A percentile compares a stretch with the other conserved stretches of the same genome.
These are phyloP conservation scores for Fusarium circinatum DNA, from an alignment of 2,329 filamentous ascomycete genomes.

Conservation along the genomic window DNA sequence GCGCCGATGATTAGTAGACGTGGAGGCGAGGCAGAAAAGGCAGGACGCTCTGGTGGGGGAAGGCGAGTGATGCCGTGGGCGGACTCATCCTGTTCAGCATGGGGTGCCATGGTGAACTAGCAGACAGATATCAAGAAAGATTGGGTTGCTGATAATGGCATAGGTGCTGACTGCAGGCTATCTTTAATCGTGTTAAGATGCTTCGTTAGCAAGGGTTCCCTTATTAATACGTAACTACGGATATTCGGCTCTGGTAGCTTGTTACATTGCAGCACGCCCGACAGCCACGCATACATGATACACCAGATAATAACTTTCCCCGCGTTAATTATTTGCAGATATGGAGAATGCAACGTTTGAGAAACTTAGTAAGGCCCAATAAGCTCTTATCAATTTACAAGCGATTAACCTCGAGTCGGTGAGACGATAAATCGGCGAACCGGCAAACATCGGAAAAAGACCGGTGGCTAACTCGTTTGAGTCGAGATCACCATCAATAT, in stretches of 20 bases:
- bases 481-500: neutral
- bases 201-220: neutral
- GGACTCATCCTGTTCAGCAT: neutral
- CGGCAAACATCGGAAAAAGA: neutral
- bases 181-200: neutral
- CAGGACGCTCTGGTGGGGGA: neutral
- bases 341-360: neutral
- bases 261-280: neutral
- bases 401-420: neutral
- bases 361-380: neutral
- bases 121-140: neutral
- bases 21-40: neutral
- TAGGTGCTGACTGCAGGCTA: neutral
- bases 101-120: neutral
- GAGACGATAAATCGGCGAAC: neutral
- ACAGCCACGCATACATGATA: neutral
- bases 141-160: neutral
- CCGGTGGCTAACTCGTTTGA: neutral
- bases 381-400: neutral
- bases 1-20: neutral
- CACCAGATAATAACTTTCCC: neutral
- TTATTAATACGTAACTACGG: neutral
- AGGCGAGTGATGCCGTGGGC: neutral
- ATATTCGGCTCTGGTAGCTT: neutral
- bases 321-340: neutral